Conservation (phyloP, 495 filamentous ascomycete species). For the Hypoxylon cercidicola region DNA sequence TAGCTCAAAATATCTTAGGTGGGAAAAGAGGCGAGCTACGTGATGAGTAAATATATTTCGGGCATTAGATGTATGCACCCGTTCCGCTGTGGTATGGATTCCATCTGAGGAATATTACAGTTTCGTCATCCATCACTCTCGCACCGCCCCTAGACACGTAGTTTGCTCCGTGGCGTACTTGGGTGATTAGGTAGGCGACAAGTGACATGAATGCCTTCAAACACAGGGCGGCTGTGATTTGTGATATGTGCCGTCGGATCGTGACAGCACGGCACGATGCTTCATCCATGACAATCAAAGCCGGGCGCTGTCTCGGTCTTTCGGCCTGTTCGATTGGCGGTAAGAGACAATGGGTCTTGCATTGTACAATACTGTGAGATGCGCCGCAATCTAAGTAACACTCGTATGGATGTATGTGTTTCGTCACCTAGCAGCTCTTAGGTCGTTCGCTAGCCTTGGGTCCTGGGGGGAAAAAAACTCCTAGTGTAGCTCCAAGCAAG, state of each 20-base stretch:
- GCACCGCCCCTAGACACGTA: constrained; percentile 5
- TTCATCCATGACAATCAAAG: constrained; percentile 39
- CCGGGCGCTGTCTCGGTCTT: constrained; percentile 38
- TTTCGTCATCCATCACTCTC: constrained; percentile 19
- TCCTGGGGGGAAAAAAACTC: constrained; percentile 8
- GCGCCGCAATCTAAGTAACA: constrained; percentile 41
- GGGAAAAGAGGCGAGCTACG: constrained; percentile 37
- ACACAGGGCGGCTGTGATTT: constrained; percentile 29
- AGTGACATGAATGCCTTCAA: constrained; percentile 21
- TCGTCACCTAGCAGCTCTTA: constrained; percentile 30
- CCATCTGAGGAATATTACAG: constrained; percentile 10
- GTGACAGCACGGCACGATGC: constrained; percentile 38
- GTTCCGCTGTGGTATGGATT: constrained; percentile 21
- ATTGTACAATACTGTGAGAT: constrained; percentile 33
- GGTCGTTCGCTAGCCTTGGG: constrained; percentile 18
- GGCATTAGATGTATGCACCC: constrained; percentile 38
- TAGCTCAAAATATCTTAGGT: constrained; percentile 15
- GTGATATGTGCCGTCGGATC: constrained; percentile 38
- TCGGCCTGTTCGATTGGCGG: constrained; percentile 25
- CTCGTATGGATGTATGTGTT: constrained; percentile 30
- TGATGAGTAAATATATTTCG: constrained; percentile 27
- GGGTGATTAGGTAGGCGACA: constrained; percentile 6
- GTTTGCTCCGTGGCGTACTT: neutral
- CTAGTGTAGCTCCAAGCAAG: constrained; percentile 28
- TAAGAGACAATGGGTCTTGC: constrained; percentile 23